Conservation (phyloP, 768 basidiomycete genomes). For the Mycena rebaudengoi region DNA sequence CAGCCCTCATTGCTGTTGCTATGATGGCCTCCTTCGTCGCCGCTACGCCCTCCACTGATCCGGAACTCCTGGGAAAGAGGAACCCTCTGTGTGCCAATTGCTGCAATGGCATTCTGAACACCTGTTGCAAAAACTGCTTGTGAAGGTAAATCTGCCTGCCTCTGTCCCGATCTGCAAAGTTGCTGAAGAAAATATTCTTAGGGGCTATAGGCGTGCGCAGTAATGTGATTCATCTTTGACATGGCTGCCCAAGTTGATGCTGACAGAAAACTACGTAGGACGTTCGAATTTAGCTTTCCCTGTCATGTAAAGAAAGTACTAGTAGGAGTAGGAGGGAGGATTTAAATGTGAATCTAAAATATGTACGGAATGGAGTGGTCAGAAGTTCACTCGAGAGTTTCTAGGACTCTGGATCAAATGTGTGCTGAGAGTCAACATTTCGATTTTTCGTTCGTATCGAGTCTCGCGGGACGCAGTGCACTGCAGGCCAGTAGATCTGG, state of each 20-base stretch:
- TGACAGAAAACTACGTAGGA: no score
- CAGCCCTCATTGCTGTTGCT: background rate
- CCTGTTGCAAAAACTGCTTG: background rate
- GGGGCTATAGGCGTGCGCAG: background rate
- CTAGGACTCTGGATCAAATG: no score
- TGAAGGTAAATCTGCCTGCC: background rate
- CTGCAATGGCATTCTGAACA: background rate
- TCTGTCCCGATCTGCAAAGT: background rate
- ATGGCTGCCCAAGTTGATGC: background rate
- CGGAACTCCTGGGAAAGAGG: background rate
- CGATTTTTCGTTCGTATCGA: no score
- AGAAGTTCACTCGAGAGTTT: no score
- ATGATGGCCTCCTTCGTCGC: background rate
- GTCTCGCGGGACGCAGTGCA: no score
- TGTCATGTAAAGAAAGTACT: no score
- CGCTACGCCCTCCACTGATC: background rate
- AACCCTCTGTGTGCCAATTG: background rate
- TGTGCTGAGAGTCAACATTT: no score
- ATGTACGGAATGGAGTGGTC: no score
- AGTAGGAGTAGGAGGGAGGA: no score
- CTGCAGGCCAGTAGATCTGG: no score
- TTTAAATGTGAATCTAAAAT: no score
- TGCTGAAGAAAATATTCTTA: background rate
- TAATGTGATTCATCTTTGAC: background rate
- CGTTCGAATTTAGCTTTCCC: no score